phyloP scores from a whole-genome alignment of 139 green algal genomes.

The Chlamydomonas eustigma region DNA sequence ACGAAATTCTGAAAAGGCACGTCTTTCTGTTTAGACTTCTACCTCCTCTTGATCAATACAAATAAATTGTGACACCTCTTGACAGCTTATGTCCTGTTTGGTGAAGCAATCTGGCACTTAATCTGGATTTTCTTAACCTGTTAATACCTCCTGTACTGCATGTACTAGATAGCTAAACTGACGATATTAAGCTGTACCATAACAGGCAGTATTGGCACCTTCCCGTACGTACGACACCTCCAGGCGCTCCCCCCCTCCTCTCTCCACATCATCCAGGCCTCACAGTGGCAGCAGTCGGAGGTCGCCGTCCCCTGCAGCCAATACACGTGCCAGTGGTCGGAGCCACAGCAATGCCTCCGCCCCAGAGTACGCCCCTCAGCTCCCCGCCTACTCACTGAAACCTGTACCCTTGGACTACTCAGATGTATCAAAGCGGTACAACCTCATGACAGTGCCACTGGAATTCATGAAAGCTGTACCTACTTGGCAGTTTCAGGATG shows the following conservation, averaged over 20 bases:
- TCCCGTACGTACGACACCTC: background rate
- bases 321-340: too few species aligned
- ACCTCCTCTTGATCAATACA: background rate
- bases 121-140: background rate
- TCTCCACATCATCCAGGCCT: background rate
- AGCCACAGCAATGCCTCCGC: background rate
- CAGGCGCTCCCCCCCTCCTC: background rate
- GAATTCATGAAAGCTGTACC: conserved; percentile 48
- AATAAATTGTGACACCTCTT: background rate
- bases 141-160: background rate
- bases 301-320: background rate
- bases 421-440: conserved; percentile 43
- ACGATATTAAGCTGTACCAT: background rate
- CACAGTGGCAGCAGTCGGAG: background rate
- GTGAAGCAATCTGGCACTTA: background rate
- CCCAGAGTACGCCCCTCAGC: background rate
- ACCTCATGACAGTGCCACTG: conserved; percentile 34
- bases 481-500: too few species aligned
- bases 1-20: background rate
- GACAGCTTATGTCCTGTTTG: background rate
- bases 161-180: background rate
- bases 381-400: conserved; percentile 34
- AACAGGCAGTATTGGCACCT: background rate
- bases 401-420: conserved; percentile 38
- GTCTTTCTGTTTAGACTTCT: background rate